Percentiles rank a stretch among this genome's conserved stretches.
Evolutionary conservation across 345 rosid genomes (phyloP).

Genomic region (Gossypium mustelinum): DNA sequence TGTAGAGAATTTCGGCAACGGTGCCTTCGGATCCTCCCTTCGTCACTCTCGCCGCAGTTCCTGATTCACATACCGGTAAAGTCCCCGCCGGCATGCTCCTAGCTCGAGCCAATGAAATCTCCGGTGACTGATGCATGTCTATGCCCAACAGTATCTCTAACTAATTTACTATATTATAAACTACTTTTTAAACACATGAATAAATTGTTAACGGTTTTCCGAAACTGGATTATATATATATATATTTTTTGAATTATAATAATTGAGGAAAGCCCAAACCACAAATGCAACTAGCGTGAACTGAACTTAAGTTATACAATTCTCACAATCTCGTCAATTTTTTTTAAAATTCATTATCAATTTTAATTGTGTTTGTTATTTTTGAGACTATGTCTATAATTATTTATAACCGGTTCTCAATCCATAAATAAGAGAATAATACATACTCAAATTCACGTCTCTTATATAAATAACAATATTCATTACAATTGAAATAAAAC

Average conservation of each 20-base stretch:
- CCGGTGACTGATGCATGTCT: too few species aligned
- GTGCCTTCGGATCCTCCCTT: constrained; percentile 57
- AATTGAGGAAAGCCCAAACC: too few species aligned
- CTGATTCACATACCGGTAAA: background rate
- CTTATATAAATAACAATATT: fast-evolving
- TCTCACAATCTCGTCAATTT: too few species aligned
- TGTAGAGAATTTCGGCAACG: constrained; percentile 70
- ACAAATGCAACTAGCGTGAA: too few species aligned
- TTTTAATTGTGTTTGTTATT: fast-evolving
- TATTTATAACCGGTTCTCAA: fast-evolving
- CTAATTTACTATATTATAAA: too few species aligned
- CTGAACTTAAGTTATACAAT: too few species aligned
- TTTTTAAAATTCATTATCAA: fast-evolving
- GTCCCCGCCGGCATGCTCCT: background rate
- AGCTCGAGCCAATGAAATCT: too few species aligned
- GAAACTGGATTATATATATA: too few species aligned
- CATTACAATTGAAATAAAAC: fast-evolving
- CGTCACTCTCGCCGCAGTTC: background rate
- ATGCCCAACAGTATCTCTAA: too few species aligned
- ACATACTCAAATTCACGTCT: fast-evolving
- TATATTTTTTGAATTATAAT: too few species aligned
- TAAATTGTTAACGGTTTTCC: too few species aligned
- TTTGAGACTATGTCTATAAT: fast-evolving
- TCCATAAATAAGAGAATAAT: fast-evolving
- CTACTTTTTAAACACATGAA: too few species aligned